A percentile compares a stretch with the other conserved stretches of the same genome.
Evolutionary conservation across 176 grass and related monocot species (phyloP).

Genomic region (Themeda triandra): DNA sequence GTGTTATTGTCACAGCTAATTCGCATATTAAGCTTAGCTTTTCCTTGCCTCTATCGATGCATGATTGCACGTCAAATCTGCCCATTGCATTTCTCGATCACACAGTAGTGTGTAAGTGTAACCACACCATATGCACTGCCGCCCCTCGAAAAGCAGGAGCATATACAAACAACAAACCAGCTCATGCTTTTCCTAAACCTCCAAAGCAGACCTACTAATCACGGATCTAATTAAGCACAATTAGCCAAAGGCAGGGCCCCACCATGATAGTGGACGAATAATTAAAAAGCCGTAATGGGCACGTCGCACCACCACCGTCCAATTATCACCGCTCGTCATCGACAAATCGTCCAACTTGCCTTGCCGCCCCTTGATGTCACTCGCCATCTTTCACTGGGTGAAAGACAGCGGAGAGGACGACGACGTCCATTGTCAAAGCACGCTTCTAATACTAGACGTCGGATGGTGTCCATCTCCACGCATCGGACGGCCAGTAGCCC

Average conservation of each 20-base stretch:
- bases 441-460: background rate
- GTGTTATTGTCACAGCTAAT: background rate
- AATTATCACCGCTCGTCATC: conserved; percentile 5
- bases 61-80: too few relatives aligned
- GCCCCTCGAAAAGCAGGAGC: background rate
- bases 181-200: background rate
- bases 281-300: background rate
- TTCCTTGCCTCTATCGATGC: background rate
- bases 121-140: background rate
- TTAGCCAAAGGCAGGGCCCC: background rate
- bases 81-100: background rate
- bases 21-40: background rate
- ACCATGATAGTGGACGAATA: background rate
- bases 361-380: conserved; percentile 25
- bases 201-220: background rate
- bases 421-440: background rate
- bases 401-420: background rate
- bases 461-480: background rate
- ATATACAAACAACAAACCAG: background rate
- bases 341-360: background rate
- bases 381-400: background rate
- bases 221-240: conserved; percentile 12
- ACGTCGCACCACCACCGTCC: conserved; percentile 34
- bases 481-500: background rate
- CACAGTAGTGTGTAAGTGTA: background rate